These are phyloP conservation scores for Pseudocercospora fijiensis DNA, from an alignment of 2,329 filamentous ascomycete genomes.

Conservation along the genomic window DNA sequence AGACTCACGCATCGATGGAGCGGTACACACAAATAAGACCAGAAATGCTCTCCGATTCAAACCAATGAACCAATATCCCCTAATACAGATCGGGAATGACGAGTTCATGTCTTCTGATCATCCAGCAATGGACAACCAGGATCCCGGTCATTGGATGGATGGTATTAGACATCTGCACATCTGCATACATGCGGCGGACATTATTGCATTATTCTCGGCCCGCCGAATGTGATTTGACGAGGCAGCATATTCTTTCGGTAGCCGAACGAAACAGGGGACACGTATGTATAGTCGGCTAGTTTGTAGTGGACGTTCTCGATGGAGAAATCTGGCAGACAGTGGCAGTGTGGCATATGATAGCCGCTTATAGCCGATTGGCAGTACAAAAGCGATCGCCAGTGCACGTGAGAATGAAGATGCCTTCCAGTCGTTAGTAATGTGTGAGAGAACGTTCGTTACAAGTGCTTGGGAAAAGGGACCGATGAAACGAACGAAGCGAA, in stretches of 20 bases:
- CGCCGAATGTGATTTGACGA: neutral
- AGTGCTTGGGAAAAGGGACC: neutral
- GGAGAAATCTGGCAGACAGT: neutral
- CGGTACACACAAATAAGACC: neutral
- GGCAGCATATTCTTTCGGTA: neutral
- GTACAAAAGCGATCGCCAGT: neutral
- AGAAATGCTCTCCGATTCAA: constrained; percentile 30
- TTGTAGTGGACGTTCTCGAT: neutral
- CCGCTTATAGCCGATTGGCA: too few species aligned
- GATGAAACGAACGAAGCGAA: neutral
- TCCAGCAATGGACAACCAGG: constrained; percentile 32
- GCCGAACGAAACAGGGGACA: neutral
- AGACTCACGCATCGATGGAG: neutral
- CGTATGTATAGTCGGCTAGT: neutral
- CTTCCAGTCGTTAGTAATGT: too few species aligned
- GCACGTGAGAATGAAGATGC: neutral
- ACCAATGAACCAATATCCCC: constrained; percentile 30
- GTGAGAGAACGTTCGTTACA: too few species aligned
- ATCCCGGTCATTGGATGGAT: constrained; percentile 22
- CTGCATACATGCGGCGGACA: neutral
- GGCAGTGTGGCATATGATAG: too few species aligned
- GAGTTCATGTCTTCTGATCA: constrained; percentile 29
- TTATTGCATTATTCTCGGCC: neutral
- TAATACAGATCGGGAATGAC: constrained; percentile 33
- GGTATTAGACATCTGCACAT: neutral